Evolutionary conservation across 306 rosid species (phyloP), one percentile per base, ranked within the genome.

Genomic region (Senna siamea): DNA sequence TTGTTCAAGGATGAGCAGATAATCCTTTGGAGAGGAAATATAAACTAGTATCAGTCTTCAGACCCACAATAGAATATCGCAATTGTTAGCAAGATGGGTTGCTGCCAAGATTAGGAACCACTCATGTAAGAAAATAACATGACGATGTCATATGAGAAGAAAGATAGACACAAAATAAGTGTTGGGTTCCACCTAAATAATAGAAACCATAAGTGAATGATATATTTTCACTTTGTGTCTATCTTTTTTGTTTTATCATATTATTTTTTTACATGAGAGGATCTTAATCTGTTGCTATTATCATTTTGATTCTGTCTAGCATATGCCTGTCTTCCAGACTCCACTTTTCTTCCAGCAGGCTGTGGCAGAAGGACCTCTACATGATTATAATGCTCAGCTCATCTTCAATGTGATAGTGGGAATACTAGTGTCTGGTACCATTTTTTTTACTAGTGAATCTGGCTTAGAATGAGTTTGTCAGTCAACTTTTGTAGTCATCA

Each of bases 1-100:
- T 58, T 94, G 80, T 86, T 94, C 87, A 91, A 94, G 85, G 93
- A 89, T 48, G 97, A 87, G 80, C 98, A 91, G 84, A 85, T 94
- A 70, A 85, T 94, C 76, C 88, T 94, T 34, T 94, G 98, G 97
- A 84, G 91, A 84, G 97, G 98, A 52, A 84, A 85, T 66, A 65
- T 30, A 48, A 80, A 78, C 41, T 76, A 70, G 66, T 73, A 67
- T 51, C 81, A 69, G 54, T 35, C 56, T 70, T 73, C 78, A 47
- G 66, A 79, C 23, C n/a, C 50, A 40, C 60, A 75, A 84, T 20
- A 63, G 72, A 58, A 55, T 32, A 9, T 55, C 52, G 47, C 47
- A 60, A 15, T 11, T 55, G 30, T 32, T 37, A 13, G 63, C 51
- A 40, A 44, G 73, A 37, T 69, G 52, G 52, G 18, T 10, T 28